Percentiles rank a stretch among this genome's conserved stretches.
These are phyloP conservation scores for Conticribra weissflogii DNA, from an alignment of 108 stramenopile species.

Conservation along the genomic window DNA sequence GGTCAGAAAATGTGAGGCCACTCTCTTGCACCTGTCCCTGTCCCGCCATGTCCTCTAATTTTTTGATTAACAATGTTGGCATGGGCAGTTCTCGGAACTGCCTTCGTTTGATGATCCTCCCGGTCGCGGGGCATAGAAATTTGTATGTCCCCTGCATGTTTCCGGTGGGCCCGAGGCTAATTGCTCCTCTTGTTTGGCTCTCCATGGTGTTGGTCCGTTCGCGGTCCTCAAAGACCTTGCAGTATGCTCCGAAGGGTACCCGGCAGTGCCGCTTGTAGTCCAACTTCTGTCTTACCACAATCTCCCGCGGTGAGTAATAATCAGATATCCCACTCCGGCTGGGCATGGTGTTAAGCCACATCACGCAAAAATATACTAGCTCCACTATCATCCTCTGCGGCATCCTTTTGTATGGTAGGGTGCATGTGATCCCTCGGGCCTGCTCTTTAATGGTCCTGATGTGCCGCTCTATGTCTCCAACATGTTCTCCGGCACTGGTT, in stretches of 20 bases:
- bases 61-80: conserved; percentile 8
- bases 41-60: conserved; percentile 22
- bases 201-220: conserved; percentile 3
- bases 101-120: conserved; percentile 24
- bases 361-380: no score
- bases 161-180: conserved; percentile 32
- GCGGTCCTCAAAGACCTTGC: neutral
- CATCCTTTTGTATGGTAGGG: no score
- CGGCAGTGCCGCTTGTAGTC: conserved; percentile 30
- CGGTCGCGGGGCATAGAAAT: conserved; percentile 32
- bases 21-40: no score
- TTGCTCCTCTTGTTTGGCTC: neutral
- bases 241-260: conserved; percentile 9
- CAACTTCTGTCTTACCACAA: conserved; percentile 14
- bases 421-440: conserved; percentile 14
- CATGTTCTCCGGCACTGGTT: no score
- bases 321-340: conserved; percentile 19
- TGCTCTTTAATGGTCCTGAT: conserved; percentile 32
- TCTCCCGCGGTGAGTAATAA: no score
- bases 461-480: conserved; percentile 7
- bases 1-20: conserved; percentile 4
- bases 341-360: conserved; percentile 44
- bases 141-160: no score
- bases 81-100: conserved; percentile 2
- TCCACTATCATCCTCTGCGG: no score